Conservation (phyloP, 129 eudicot species). For the Ambrosia artemisiifolia region DNA sequence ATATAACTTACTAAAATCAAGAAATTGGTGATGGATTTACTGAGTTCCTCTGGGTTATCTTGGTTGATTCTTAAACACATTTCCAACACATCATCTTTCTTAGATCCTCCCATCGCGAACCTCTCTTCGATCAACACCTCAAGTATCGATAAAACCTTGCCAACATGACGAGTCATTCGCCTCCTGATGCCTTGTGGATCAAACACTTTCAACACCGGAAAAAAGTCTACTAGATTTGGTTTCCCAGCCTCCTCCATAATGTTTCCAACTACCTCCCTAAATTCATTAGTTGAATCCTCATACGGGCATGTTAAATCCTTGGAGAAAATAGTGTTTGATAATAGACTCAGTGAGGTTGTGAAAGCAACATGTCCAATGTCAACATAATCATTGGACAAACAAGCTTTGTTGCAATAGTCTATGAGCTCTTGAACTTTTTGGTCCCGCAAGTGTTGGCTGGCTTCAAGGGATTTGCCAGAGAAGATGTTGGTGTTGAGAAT, state of each 20-base stretch:
- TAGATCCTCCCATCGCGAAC: not conserved
- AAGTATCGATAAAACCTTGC: constrained; percentile 8
- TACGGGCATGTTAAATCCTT: constrained; percentile 31
- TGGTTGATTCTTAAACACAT: not conserved
- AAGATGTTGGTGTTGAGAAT: constrained; percentile 17
- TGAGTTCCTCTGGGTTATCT: constrained; percentile 14
- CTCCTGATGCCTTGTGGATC: constrained; percentile 22
- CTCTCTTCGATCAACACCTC: constrained; percentile 14
- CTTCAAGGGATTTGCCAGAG: constrained; percentile 16
- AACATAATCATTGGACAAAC: constrained; percentile 14
- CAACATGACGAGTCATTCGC: constrained; percentile 8
- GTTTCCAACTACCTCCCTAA: constrained; percentile 14
- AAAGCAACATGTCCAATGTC: constrained; percentile 62
- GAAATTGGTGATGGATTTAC: constrained; percentile 2
- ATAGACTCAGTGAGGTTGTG: constrained; percentile 27
- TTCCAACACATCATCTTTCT: constrained; percentile 11
- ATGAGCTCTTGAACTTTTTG: constrained; percentile 28
- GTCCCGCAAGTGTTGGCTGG: constrained; percentile 13
- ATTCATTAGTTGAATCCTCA: constrained; percentile 27
- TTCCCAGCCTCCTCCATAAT: constrained; percentile 30
- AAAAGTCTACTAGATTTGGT: constrained; percentile 32
- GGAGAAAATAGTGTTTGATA: constrained; percentile 39
- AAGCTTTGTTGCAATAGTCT: constrained; percentile 15
- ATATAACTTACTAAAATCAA: constrained; percentile 17
- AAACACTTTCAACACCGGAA: constrained; percentile 24